Conservation (phyloP, 2,329 filamentous ascomycete species). For the Colletotrichum viniferum region DNA sequence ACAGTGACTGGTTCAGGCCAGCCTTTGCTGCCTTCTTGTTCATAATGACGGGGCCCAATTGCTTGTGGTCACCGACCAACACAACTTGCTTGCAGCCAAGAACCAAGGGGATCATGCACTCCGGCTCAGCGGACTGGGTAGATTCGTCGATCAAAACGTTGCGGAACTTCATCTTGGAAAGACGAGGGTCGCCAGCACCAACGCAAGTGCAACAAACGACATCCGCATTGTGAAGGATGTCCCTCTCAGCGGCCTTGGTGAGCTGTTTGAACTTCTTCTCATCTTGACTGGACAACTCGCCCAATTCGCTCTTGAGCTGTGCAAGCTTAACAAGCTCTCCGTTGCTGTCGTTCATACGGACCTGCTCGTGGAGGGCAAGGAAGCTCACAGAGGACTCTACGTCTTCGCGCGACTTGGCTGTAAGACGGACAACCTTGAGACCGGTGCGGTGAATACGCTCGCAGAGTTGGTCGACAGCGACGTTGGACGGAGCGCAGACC, state of each 20-base stretch:
- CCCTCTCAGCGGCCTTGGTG: slow-evolving; percentile 89
- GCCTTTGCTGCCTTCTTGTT: slow-evolving; percentile 99
- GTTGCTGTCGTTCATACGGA: slow-evolving; percentile 96
- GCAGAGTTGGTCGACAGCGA: slow-evolving; percentile 96
- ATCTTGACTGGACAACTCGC: slow-evolving; percentile 91
- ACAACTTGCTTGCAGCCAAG: slow-evolving; percentile 98
- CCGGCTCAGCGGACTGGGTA: slow-evolving; percentile 95
- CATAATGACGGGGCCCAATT: slow-evolving; percentile 98
- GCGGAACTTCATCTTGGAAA: slow-evolving; percentile 97
- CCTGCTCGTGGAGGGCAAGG: slow-evolving; percentile 93
- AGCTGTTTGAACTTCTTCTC: slow-evolving; percentile 99
- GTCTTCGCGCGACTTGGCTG: slow-evolving; percentile 98
- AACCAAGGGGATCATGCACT: slow-evolving; percentile 98
- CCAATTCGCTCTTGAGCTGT: slow-evolving; percentile 88
- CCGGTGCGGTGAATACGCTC: slow-evolving; percentile 95
- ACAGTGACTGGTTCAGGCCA: slow-evolving; percentile 96
- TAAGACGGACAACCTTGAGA: slow-evolving; percentile 94
- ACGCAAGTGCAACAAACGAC: slow-evolving; percentile 99
- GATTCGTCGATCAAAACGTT: slow-evolving; percentile 98
- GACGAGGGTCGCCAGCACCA: slow-evolving; percentile 91
- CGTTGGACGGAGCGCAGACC: slow-evolving; percentile 97
- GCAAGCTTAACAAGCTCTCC: slow-evolving; percentile 90
- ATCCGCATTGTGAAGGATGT: slow-evolving; percentile 93
- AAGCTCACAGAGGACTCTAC: slow-evolving; percentile 98
- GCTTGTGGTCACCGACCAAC: slow-evolving; percentile 97